A percentile compares a stretch with the other conserved stretches of the same genome.
phyloP scores from a whole-genome alignment of 176 grass and related monocot genomes.

The Zizania latifolia region DNA sequence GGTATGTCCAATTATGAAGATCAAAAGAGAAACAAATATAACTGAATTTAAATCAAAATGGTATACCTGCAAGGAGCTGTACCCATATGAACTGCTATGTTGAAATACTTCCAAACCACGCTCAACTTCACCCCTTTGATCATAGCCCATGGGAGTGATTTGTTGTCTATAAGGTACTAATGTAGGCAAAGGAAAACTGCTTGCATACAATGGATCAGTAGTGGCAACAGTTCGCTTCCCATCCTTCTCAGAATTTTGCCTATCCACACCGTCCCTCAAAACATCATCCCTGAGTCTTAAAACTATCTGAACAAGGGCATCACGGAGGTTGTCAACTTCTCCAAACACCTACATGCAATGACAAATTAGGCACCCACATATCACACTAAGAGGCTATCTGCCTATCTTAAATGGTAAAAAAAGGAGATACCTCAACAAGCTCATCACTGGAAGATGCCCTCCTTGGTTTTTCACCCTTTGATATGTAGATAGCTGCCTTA shows the following conservation, averaged over 20 bases:
- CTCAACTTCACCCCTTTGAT: slow-evolving; percentile 64
- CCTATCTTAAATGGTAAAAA: slow-evolving; percentile 10
- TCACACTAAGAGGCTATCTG: background rate
- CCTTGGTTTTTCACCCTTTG: slow-evolving; percentile 75
- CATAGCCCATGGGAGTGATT: slow-evolving; percentile 49
- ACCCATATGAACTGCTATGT: slow-evolving; percentile 57
- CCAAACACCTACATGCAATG: slow-evolving; percentile 56
- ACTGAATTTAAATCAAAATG: slow-evolving; percentile 8
- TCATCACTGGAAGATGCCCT: slow-evolving; percentile 68
- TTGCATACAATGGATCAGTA: slow-evolving; percentile 53
- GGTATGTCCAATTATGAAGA: slow-evolving; percentile 15
- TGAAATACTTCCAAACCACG: slow-evolving; percentile 45
- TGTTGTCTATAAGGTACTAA: slow-evolving; percentile 48
- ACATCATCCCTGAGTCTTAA: slow-evolving; percentile 89
- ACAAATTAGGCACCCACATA: background rate
- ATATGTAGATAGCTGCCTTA: slow-evolving; percentile 80
- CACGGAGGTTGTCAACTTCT: slow-evolving; percentile 73
- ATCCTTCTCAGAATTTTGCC: slow-evolving; percentile 63
- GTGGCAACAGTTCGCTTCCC: slow-evolving; percentile 35
- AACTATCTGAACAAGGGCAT: slow-evolving; percentile 88
- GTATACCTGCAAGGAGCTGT: slow-evolving; percentile 65
- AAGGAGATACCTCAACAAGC: slow-evolving; percentile 68
- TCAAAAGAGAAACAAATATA: background rate
- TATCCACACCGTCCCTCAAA: slow-evolving; percentile 72
- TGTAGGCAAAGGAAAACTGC: slow-evolving; percentile 46